phyloP scores from a whole-genome alignment of 1,284 basidiomycete genomes.

The Dichomitus squalens region DNA sequence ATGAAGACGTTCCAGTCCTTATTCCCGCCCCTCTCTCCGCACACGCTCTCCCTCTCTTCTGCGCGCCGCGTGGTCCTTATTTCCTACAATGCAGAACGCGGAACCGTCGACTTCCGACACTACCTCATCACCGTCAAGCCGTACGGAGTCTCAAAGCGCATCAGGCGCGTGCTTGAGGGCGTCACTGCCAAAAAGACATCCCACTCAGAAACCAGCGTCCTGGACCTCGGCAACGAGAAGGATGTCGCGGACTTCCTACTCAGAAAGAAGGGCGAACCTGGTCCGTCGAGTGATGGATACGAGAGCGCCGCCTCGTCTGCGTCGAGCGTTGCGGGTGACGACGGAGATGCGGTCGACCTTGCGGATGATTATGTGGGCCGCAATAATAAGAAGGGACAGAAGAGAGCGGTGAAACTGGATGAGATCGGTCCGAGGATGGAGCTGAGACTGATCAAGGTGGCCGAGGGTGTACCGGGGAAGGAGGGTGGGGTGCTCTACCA shows the following conservation, averaged over 20 bases:
- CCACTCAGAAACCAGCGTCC: conserved; percentile 41
- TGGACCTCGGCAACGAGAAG: conserved; percentile 87
- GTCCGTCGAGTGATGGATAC: conserved; percentile 74
- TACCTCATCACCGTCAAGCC: conserved; percentile 95
- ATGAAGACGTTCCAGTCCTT: conserved; percentile 89
- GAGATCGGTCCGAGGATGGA: conserved; percentile 98
- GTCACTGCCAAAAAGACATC: conserved; percentile 41
- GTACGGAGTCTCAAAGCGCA: conserved; percentile 90
- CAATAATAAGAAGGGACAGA: conserved; percentile 90
- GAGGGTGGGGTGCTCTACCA: conserved; percentile 92
- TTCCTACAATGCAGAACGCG: conserved; percentile 86
- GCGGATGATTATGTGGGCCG: conserved; percentile 94
- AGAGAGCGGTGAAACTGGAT: conserved; percentile 88
- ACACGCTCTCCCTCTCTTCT: conserved; percentile 77
- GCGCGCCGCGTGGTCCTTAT: conserved; percentile 92
- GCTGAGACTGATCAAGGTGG: conserved; percentile 90
- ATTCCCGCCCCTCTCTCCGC: conserved; percentile 85
- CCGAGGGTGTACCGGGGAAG: conserved; percentile 90
- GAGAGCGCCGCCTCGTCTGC: conserved; percentile 78
- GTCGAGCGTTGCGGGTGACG: conserved; percentile 85
- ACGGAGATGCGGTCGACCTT: conserved; percentile 78
- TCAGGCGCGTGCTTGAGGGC: conserved; percentile 88
- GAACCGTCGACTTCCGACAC: conserved; percentile 92
- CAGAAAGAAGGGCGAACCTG: conserved; percentile 66
- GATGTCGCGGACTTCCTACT: conserved; percentile 97